A percentile compares a stretch with the other conserved stretches of the same genome.
These are phyloP conservation scores for Lasiodiplodia sp. DNA, from an alignment of 2,329 filamentous ascomycete species.

Conservation along the genomic window DNA sequence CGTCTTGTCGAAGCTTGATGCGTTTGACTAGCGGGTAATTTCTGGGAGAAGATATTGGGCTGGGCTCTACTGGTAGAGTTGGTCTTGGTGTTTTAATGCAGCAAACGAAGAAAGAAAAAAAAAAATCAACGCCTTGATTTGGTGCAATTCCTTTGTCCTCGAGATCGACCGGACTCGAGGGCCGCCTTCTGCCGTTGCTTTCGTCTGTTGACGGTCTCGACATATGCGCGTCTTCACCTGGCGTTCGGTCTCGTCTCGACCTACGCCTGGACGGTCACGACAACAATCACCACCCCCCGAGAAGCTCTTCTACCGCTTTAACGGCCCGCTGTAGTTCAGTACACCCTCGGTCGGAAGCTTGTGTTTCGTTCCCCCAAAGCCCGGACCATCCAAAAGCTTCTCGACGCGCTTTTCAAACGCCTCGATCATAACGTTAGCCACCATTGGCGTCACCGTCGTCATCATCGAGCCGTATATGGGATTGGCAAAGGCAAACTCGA, in stretches of 20 bases:
- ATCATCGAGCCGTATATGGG: conserved; percentile 87
- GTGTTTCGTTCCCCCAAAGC: neutral
- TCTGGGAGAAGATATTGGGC: neutral
- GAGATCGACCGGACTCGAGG: neutral
- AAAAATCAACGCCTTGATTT: neutral
- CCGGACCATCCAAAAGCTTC: conserved; percentile 53
- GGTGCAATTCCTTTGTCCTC: neutral
- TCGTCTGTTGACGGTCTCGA: neutral
- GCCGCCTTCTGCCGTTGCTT: neutral
- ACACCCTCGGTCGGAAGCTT: conserved; percentile 11
- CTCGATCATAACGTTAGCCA: conserved; percentile 87
- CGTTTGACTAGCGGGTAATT: conserved; percentile 24
- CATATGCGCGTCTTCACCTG: neutral
- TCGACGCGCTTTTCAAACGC: conserved; percentile 87
- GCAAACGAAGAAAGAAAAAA: conserved; percentile 8
- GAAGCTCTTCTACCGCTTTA: neutral
- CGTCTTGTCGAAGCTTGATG: conserved; percentile 23
- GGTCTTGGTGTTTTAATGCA: conserved; percentile 21
- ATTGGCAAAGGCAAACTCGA: conserved; percentile 86
- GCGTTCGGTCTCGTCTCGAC: neutral
- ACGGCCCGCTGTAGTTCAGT: conserved; percentile 13
- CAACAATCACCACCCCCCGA: neutral
- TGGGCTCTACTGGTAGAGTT: conserved; percentile 23
- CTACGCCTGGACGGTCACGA: neutral
- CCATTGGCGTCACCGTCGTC: conserved; percentile 79